Evolutionary conservation across 164 flowering plant genomes (phyloP).

Genomic region (grape (Vitis vinifera)): ASM3070453v1 NC_081823.1:8030001-8030500

Average conservation of each 20-base stretch:
- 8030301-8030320: neutral
- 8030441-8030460: no score
- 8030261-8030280: neutral
- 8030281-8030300: no score
- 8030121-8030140: neutral
- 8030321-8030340: neutral
- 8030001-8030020: no score
- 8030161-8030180: constrained; percentile 10
- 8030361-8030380: neutral
- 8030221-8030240: neutral
- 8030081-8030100: neutral
- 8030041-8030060: no score
- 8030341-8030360: neutral
- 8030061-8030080: neutral
- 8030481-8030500: no score
- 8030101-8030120: neutral
- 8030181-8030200: neutral
- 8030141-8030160: neutral
- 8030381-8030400: neutral
- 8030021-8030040: no score
- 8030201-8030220: neutral
- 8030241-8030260: neutral
- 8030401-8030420: no score
- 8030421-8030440: no score
- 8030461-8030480: no score